A percentile compares a stretch with the other conserved stretches of the same genome.
phyloP scores from a whole-genome alignment of 768 basidiomycete species.

The Panaeolus cyanescens region DNA sequence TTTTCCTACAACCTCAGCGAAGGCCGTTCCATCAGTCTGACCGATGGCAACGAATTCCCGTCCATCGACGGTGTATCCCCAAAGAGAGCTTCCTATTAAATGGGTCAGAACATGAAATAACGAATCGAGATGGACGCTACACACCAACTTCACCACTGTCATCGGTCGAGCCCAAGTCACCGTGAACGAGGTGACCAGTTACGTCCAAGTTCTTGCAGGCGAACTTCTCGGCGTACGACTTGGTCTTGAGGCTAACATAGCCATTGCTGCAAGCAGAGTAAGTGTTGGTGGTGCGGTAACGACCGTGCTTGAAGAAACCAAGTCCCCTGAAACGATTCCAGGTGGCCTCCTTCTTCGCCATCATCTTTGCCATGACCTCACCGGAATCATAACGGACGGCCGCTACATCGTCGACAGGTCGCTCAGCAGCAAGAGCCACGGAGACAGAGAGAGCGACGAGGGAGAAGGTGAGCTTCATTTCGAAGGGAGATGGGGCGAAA shows the following conservation, averaged over 20 bases:
- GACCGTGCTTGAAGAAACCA: neutral
- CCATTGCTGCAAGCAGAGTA: neutral
- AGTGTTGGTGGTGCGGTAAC: neutral
- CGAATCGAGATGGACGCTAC: neutral
- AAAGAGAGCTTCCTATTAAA: neutral
- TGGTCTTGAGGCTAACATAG: neutral
- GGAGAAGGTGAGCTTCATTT: neutral
- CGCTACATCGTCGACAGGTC: neutral
- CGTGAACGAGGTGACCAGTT: neutral
- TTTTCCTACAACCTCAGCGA: neutral
- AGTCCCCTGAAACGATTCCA: conserved; percentile 1
- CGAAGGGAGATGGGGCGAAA: neutral
- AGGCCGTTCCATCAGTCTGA: neutral
- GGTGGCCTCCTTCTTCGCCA: conserved; percentile 1
- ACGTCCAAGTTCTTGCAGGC: neutral
- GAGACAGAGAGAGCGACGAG: neutral
- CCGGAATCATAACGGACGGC: neutral
- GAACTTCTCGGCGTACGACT: neutral
- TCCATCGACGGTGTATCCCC: neutral
- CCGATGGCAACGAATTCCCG: neutral
- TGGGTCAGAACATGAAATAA: neutral
- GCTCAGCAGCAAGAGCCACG: neutral
- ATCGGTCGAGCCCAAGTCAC: neutral
- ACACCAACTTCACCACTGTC: neutral
- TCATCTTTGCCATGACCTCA: neutral